Percentiles rank a stretch among this genome's conserved stretches.
Conservation (phyloP, 169 alveolate species). For the Miamiensis avidus region DNA sequence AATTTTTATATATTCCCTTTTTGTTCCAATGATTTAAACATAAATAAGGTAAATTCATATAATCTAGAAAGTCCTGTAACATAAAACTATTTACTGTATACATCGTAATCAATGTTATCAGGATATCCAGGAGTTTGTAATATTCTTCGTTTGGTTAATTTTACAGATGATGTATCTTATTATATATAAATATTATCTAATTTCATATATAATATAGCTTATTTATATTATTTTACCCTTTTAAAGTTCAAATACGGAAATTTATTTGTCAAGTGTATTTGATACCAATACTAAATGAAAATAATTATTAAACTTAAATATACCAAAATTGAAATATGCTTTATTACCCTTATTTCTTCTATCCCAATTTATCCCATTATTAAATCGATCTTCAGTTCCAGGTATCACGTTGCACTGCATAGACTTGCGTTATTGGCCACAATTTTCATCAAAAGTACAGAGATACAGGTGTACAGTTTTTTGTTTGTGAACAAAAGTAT, state of each 20-base stretch:
- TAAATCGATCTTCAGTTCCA: not conserved
- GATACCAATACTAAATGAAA: not conserved
- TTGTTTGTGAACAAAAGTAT: not conserved
- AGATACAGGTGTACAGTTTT: not conserved
- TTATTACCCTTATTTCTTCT: not conserved
- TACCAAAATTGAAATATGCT: not conserved
- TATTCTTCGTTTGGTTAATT: too few species aligned
- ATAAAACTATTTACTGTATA: not conserved
- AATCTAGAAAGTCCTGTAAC: too few species aligned
- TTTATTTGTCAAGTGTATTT: not conserved
- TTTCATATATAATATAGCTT: too few species aligned
- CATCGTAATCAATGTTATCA: not conserved
- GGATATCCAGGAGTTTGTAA: not conserved
- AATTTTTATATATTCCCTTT: too few species aligned
- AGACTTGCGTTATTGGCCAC: not conserved
- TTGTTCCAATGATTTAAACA: too few species aligned
- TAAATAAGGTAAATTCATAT: too few species aligned
- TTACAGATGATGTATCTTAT: too few species aligned
- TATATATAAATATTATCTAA: too few species aligned
- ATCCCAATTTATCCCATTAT: not conserved
- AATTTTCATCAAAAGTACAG: not conserved
- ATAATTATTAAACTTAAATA: too few species aligned
- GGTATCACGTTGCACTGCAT: not conserved
- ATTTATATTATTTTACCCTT: not conserved
- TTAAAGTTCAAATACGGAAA: too few species aligned